Evolutionary conservation across 2,329 filamentous ascomycete species (phyloP).

Genomic region (Cordyceps cicadae): DNA sequence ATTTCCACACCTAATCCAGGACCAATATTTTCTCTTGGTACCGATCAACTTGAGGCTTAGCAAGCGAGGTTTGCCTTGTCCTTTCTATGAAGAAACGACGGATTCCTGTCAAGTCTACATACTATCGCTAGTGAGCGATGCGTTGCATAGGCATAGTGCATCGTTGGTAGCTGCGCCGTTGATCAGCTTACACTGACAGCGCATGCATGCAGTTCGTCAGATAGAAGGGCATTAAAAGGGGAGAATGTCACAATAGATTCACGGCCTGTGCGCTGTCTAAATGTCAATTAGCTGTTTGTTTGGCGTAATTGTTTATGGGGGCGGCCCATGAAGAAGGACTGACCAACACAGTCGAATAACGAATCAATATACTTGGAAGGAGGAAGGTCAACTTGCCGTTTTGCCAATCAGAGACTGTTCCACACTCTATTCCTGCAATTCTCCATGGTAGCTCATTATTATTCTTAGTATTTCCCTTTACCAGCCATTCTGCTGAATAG

Average conservation of each 20-base stretch:
- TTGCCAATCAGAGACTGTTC: not conserved
- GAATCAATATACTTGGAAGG: not conserved
- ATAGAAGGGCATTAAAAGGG: too few relatives aligned
- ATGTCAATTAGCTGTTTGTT: not conserved
- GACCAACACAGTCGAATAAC: not conserved
- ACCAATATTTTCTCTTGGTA: not conserved
- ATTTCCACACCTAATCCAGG: slow-evolving; percentile 1
- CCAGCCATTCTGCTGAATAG: too few relatives aligned
- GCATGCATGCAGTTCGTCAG: too few relatives aligned
- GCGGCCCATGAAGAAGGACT: too few relatives aligned
- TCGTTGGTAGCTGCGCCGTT: too few relatives aligned
- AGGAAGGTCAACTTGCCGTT: not conserved
- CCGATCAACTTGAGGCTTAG: not conserved
- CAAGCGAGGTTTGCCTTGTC: not conserved
- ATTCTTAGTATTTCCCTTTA: too few relatives aligned
- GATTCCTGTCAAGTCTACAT: not conserved
- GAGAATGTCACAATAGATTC: too few relatives aligned
- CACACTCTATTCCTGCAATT: not conserved
- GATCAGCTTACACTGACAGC: not conserved
- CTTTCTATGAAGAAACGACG: not conserved
- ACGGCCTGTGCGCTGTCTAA: not conserved
- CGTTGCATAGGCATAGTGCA: not conserved
- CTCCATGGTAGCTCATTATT: not conserved
- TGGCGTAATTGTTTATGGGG: too few relatives aligned
- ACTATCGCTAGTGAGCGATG: not conserved